These are phyloP conservation scores for Deinandra increscens DNA, from an alignment of 129 eudicot genomes.

Conservation along the genomic window DNA sequence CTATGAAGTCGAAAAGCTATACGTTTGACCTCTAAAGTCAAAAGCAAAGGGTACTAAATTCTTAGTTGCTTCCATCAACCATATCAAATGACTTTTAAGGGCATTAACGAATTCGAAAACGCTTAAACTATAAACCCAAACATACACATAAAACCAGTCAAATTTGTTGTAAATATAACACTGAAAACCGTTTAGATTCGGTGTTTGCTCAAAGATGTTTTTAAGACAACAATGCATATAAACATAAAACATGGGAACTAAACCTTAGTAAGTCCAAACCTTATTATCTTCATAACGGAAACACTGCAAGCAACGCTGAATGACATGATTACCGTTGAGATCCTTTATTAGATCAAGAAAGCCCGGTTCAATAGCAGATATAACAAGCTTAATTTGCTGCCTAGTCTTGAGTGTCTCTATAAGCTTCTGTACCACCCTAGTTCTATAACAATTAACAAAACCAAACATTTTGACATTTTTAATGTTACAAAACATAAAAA, in stretches of 20 bases:
- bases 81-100: background rate
- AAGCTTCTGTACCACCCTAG: constrained; percentile 79
- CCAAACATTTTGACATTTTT: background rate
- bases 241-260: background rate
- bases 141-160: no score
- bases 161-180: background rate
- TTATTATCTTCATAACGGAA: constrained; percentile 58
- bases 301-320: constrained; percentile 73
- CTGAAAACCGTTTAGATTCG: background rate
- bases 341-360: constrained; percentile 69
- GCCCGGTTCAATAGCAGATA: constrained; percentile 71
- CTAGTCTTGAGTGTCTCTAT: constrained; percentile 66
- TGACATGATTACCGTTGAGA: constrained; percentile 74
- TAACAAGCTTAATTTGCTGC: constrained; percentile 54
- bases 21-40: constrained; percentile 21
- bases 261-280: constrained; percentile 34
- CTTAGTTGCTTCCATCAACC: constrained; percentile 1
- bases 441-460: constrained; percentile 45
- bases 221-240: background rate
- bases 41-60: background rate
- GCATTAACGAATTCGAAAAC: background rate
- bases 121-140: no score
- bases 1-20: background rate
- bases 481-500: background rate
- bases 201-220: constrained; percentile 3